Base-by-base conservation (phyloP, 305 asterid species). In the Solanum hybrid region DNA sequence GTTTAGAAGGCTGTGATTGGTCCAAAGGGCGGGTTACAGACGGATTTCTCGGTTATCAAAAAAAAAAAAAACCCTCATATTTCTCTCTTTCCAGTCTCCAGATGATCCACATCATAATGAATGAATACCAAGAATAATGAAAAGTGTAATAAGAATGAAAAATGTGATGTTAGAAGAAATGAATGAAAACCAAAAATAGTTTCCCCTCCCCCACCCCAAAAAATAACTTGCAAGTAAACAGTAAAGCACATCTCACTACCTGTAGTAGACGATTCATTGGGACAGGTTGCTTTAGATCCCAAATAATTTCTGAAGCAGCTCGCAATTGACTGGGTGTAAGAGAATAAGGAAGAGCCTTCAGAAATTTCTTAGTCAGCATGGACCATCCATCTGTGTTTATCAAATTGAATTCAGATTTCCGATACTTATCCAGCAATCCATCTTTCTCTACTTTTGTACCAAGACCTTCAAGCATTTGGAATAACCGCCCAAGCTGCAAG, bases 181-280 rank as follows among this genome's bases (percentile, higher is more conserved):
- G 42, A 28, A 57, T 22, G 18, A 85, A 18, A 3, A 51, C 75
- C 40, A 31, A 10, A 84, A 22, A 10, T 6, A 29, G 24, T 10
- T 16, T 22, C 75, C 42, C 88, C 7, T 5, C 9, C 18, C 16
- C 40, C 87, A 5, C 42, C 87, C 40, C 40, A 29, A 84, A 69
- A 46, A 29, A 29, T 74, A 83, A 46, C 20, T 46, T 84, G 87
- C 74, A 46, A 84, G 33, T 20, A 85, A 85, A 57, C 31, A 85
- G 8, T 83, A 22, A 57, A 57, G n/a, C n/a, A 85, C 31, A 31
- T 31, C 42, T 61, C 92, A 91, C 92, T 77, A 96, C 99, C 99
- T 97, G 99, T 89, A 97, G 91, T 71, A 97, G 94, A 87, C 99
- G 96, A 91, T 96, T 96, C 99, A 97, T 97, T 33, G 99, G 99